A percentile compares a stretch with the other conserved stretches of the same genome.
Evolutionary conservation across 345 rosid species (phyloP).

Genomic region (Euphorbia tirucalli): DNA sequence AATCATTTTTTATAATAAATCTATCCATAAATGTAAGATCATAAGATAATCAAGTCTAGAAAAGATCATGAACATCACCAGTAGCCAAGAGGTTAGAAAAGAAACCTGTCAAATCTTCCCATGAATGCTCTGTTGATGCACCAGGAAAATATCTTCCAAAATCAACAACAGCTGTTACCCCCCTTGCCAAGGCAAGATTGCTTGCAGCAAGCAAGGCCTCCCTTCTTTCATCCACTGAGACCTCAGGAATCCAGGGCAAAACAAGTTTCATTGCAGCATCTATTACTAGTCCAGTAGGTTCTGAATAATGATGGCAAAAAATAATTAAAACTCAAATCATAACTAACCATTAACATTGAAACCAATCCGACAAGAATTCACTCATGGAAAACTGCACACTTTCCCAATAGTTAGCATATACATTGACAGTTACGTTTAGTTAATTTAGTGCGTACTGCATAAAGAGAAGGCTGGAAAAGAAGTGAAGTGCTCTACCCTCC

Average conservation of each 20-base stretch:
- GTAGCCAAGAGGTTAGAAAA: constrained; percentile 12
- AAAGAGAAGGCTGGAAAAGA: not conserved
- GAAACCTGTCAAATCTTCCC: constrained; percentile 89
- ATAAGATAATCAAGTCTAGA: not conserved
- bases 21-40: not conserved
- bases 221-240: constrained; percentile 71
- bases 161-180: constrained; percentile 85
- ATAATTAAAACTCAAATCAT: not conserved
- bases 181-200: constrained; percentile 67
- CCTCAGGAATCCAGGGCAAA: constrained; percentile 52
- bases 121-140: constrained; percentile 50
- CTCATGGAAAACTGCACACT: not conserved
- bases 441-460: not conserved
- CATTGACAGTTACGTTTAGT: not conserved
- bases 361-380: not conserved
- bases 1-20: not conserved
- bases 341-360: not conserved
- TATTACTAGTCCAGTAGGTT: constrained; percentile 72
- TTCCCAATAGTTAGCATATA: not conserved
- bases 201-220: constrained; percentile 77
- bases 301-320: constrained; percentile 35
- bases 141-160: constrained; percentile 87
- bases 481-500: not conserved
- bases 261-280: constrained; percentile 88
- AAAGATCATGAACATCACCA: constrained; percentile 9